Evolutionary conservation across 2,329 filamentous ascomycete species (phyloP).

Genomic region (Botryotinia narcissicola): DNA sequence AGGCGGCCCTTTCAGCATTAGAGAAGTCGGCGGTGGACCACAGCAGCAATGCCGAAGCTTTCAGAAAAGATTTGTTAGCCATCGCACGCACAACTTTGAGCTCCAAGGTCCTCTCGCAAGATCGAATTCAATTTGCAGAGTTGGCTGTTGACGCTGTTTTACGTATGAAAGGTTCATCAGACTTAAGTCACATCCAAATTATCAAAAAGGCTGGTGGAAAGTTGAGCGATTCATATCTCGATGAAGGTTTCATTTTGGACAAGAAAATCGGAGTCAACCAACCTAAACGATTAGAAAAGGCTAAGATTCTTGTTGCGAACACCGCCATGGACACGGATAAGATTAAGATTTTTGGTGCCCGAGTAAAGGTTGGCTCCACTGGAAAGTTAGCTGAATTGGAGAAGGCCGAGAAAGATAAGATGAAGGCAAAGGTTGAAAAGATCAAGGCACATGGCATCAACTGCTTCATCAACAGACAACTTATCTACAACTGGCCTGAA

Average conservation of each 20-base stretch:
- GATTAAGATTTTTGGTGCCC: conserved; percentile 98
- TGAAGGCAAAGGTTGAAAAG: conserved; percentile 98
- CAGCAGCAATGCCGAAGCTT: conserved; percentile 77
- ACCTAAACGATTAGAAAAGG: conserved; percentile 94
- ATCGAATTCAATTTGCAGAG: conserved; percentile 85
- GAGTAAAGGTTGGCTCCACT: conserved; percentile 94
- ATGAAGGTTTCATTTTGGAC: conserved; percentile 97
- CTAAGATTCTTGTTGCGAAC: conserved; percentile 96
- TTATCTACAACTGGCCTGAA: conserved; percentile 99
- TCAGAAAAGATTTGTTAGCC: conserved; percentile 83
- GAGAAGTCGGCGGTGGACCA: conserved; percentile 85
- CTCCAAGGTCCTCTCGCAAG: conserved; percentile 94
- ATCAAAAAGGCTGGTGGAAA: conserved; percentile 99
- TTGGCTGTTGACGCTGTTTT: conserved; percentile 90
- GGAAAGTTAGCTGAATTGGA: conserved; percentile 97
- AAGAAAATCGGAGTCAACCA: conserved; percentile 99
- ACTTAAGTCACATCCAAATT: conserved; percentile 96
- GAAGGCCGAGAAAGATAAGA: conserved; percentile 98
- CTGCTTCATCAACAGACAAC: conserved; percentile 98
- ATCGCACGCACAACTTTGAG: conserved; percentile 95
- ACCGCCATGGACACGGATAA: conserved; percentile 99
- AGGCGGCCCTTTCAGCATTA: conserved; percentile 79
- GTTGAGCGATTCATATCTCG: conserved; percentile 94
- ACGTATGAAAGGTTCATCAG: conserved; percentile 82
- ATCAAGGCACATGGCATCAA: conserved; percentile 99